phyloP scores from a whole-genome alignment of 768 basidiomycete species.

The Cyclocybe aegerita region DNA sequence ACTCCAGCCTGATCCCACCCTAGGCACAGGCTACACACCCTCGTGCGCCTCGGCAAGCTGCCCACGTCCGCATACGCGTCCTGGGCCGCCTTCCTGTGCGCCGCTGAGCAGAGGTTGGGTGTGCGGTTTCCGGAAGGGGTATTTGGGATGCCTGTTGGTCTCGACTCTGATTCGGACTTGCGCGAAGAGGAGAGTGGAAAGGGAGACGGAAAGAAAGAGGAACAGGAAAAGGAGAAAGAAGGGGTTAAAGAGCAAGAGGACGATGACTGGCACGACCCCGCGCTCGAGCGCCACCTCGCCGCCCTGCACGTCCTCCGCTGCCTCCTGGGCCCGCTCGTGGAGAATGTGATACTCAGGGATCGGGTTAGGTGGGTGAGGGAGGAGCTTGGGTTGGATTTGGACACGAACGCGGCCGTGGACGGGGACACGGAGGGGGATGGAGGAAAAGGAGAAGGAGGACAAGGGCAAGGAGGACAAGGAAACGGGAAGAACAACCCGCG shows the following conservation, averaged over 20 bases:
- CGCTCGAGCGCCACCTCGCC: conserved; percentile 43
- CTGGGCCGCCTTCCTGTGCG: conserved; percentile 47
- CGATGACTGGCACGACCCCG: conserved; percentile 6
- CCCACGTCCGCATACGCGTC: conserved; percentile 46
- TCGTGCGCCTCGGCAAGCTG: conserved; percentile 52
- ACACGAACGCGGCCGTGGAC: neutral
- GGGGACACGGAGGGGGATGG: neutral
- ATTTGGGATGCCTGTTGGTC: neutral
- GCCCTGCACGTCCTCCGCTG: conserved; percentile 69
- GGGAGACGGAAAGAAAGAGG: neutral
- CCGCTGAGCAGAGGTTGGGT: conserved; percentile 24
- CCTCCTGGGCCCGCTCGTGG: conserved; percentile 65
- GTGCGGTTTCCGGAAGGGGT: conserved; percentile 14
- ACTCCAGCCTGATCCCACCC: neutral
- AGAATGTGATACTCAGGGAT: conserved; percentile 65
- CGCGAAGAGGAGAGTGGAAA: neutral
- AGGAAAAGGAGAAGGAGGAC: neutral
- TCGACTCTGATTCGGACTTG: neutral
- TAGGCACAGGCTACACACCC: conserved; percentile 36
- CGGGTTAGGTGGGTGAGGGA: conserved; percentile 57
- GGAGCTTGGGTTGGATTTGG: conserved; percentile 21
- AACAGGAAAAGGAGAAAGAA: conserved; percentile 6
- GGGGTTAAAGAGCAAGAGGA: conserved; percentile 1
- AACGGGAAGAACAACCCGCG: too few relatives aligned
- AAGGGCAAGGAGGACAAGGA: neutral